A percentile compares a stretch with the other conserved stretches of the same genome.
These are phyloP conservation scores for Aspergillus sclerotioniger DNA, from an alignment of 495 filamentous ascomycete species.

Conservation along the genomic window DNA sequence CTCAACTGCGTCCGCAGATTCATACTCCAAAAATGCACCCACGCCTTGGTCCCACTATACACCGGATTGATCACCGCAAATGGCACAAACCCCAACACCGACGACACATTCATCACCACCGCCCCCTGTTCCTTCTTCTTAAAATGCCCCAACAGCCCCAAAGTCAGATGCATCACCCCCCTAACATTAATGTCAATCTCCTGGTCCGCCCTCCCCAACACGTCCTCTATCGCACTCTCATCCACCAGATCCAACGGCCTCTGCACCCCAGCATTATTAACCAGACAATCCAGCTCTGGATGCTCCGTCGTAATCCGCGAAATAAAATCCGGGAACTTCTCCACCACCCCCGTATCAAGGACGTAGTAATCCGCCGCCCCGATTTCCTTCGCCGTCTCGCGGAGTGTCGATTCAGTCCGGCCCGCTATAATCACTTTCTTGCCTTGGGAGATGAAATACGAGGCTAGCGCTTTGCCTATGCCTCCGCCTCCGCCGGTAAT, in stretches of 20 bases:
- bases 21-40: slow-evolving; percentile 48
- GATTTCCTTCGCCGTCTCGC: slow-evolving; percentile 33
- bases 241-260: slow-evolving; percentile 22
- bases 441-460: slow-evolving; percentile 38
- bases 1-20: slow-evolving; percentile 43
- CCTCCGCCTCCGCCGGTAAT: slow-evolving; percentile 49
- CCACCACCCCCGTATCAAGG: slow-evolving; percentile 41
- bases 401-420: slow-evolving; percentile 43
- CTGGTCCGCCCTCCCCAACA: slow-evolving; percentile 40
- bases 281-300: slow-evolving; percentile 46
- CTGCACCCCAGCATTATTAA: slow-evolving; percentile 40
- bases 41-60: slow-evolving; percentile 50
- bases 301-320: slow-evolving; percentile 32
- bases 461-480: slow-evolving; percentile 42
- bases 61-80: slow-evolving; percentile 45
- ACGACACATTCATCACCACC: slow-evolving; percentile 47
- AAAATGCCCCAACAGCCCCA: slow-evolving; percentile 43
- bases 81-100: slow-evolving; percentile 42
- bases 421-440: slow-evolving; percentile 49
- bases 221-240: slow-evolving; percentile 4
- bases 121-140: slow-evolving; percentile 24
- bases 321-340: slow-evolving; percentile 37
- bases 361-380: slow-evolving; percentile 38
- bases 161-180: slow-evolving; percentile 48
- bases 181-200: slow-evolving; percentile 51